A percentile compares a stretch with the other conserved stretches of the same genome.
Conservation (phyloP, 2,329 filamentous ascomycete genomes). For the Aspergillus aculeatus region DNA sequence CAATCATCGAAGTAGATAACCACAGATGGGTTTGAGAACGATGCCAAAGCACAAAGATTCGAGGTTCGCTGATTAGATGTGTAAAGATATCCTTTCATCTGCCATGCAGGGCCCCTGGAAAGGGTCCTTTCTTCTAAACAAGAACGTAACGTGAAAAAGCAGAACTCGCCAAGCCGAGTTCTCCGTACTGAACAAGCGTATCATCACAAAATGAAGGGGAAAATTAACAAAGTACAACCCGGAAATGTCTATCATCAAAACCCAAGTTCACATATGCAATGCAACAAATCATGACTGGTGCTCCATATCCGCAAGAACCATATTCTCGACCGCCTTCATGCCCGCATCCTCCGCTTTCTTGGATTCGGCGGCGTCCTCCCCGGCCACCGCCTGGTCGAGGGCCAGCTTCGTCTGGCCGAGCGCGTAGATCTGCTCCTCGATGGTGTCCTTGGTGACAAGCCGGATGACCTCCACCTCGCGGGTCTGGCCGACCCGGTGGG, state of each 20-base stretch:
- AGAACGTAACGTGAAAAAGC: too few species aligned
- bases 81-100: too few species aligned
- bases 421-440: conserved; percentile 90
- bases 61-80: too few species aligned
- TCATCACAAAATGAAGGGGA: too few species aligned
- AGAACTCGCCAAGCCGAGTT: too few species aligned
- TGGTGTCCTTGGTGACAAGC: conserved; percentile 74
- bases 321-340: conserved; percentile 50
- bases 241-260: not conserved
- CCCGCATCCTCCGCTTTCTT: conserved; percentile 51
- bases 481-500: conserved; percentile 89
- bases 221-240: not conserved
- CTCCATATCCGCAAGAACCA: conserved; percentile 47
- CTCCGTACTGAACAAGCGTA: too few species aligned
- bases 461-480: conserved; percentile 86
- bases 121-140: too few species aligned
- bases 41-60: too few species aligned
- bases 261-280: too few species aligned
- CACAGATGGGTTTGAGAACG: too few species aligned
- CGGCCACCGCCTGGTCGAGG: conserved; percentile 72
- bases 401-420: conserved; percentile 91
- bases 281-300: conserved; percentile 8
- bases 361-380: conserved; percentile 54
- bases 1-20: too few species aligned
- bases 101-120: too few species aligned